phyloP scores from a whole-genome alignment of 2,329 filamentous ascomycete genomes.

The Nemania sp. region DNA sequence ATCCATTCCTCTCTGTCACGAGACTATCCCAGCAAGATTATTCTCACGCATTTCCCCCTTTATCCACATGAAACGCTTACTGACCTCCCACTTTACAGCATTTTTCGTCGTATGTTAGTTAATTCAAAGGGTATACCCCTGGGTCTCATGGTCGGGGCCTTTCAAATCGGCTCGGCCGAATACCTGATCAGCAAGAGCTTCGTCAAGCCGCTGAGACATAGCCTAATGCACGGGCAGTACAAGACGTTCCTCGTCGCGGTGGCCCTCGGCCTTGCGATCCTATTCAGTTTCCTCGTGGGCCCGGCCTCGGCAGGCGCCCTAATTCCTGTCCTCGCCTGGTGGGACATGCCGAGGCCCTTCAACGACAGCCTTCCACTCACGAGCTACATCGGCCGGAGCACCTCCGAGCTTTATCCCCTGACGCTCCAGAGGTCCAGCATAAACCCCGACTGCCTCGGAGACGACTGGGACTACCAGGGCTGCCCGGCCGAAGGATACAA shows the following conservation, averaged over 20 bases:
- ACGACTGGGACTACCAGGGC: background rate
- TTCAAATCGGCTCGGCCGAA: slow-evolving; percentile 19
- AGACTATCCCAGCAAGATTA: background rate
- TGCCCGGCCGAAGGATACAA: slow-evolving; percentile 9
- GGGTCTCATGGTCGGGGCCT: slow-evolving; percentile 23
- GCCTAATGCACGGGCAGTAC: background rate
- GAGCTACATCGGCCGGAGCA: slow-evolving; percentile 1
- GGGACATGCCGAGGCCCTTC: slow-evolving; percentile 9
- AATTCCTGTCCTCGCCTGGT: background rate
- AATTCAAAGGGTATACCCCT: slow-evolving; percentile 13
- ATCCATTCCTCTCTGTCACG: background rate
- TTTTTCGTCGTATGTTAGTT: slow-evolving; percentile 23
- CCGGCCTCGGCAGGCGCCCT: slow-evolving; percentile 21
- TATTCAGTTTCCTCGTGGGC: slow-evolving; percentile 19
- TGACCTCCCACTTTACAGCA: slow-evolving; percentile 5
- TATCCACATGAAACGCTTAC: background rate
- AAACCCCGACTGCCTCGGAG: background rate
- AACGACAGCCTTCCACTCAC: slow-evolving; percentile 1
- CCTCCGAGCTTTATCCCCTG: slow-evolving; percentile 9
- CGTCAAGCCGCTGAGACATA: slow-evolving; percentile 4
- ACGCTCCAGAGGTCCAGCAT: background rate
- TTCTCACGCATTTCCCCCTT: no score
- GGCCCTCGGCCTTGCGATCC: slow-evolving; percentile 5
- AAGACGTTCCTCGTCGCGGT: slow-evolving; percentile 12
- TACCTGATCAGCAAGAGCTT: slow-evolving; percentile 19